Evolutionary conservation across 257 asterid species (phyloP).

Genomic region (Voacanga thouarsii): DNA sequence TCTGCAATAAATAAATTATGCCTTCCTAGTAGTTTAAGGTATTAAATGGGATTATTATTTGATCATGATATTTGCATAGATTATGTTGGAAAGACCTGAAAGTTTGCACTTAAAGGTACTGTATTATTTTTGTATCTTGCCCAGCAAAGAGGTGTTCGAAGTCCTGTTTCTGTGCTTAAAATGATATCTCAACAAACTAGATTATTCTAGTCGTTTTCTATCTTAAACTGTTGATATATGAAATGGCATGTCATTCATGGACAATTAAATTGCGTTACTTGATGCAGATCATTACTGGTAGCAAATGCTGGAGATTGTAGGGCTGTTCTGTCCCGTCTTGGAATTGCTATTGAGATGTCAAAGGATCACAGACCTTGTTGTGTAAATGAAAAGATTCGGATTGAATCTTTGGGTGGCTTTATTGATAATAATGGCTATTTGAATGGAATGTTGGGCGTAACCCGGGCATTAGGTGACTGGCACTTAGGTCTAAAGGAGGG

Average conservation of each 20-base stretch:
- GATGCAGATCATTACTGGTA: conserved; percentile 73
- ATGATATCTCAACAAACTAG: neutral
- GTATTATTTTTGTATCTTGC: neutral
- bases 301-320: conserved; percentile 96
- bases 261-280: neutral
- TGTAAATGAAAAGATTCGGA: conserved; percentile 52
- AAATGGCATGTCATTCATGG: neutral
- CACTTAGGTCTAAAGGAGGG: conserved; percentile 78
- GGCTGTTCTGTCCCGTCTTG: conserved; percentile 77
- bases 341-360: conserved; percentile 83
- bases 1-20: neutral
- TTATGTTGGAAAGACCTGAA: neutral
- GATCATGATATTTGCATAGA: neutral
- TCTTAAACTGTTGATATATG: neutral
- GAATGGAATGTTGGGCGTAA: conserved; percentile 71
- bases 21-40: neutral
- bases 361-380: conserved; percentile 76
- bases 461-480: conserved; percentile 92
- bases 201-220: neutral
- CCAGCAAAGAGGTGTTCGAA: neutral
- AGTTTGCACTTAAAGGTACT: neutral
- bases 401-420: conserved; percentile 78
- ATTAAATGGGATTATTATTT: too few species aligned
- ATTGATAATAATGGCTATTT: conserved; percentile 68
- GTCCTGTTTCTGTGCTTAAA: neutral